Evolutionary conservation across 176 grass and related monocot species (phyloP).

Genomic region (Dendrocalamus sinicus): DNA sequence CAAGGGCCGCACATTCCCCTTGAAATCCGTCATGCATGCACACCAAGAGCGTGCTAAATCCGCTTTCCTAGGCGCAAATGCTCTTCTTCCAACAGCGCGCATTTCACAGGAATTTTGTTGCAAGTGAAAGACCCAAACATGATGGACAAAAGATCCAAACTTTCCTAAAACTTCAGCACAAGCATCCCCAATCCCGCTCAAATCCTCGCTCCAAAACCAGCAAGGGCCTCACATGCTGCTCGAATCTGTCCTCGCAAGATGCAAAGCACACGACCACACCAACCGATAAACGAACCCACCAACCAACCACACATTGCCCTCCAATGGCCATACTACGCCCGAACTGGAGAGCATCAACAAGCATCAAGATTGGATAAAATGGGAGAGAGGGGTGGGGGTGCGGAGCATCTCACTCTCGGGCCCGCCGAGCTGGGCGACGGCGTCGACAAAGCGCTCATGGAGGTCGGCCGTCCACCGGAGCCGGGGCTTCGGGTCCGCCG

Average conservation of each 20-base stretch:
- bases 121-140: background rate
- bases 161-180: background rate
- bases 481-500: constrained; percentile 88
- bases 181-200: constrained; percentile 12
- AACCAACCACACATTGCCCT: constrained; percentile 37
- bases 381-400: background rate
- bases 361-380: background rate
- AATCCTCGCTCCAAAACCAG: background rate
- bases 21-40: background rate
- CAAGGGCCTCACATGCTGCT: background rate
- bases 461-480: constrained; percentile 96
- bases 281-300: background rate
- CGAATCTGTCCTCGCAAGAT: background rate
- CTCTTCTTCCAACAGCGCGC: background rate
- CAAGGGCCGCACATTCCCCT: background rate
- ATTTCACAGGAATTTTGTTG: background rate
- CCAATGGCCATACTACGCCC: constrained; percentile 24
- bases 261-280: background rate
- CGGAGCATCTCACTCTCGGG: constrained; percentile 76
- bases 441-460: constrained; percentile 98
- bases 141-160: background rate
- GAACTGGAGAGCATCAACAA: background rate
- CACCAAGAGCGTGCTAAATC: background rate
- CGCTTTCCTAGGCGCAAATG: background rate
- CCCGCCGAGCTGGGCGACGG: constrained; percentile 95